Base-by-base conservation (phyloP, 2,329 filamentous ascomycete species). In the Botrytis byssoidea region DNA sequence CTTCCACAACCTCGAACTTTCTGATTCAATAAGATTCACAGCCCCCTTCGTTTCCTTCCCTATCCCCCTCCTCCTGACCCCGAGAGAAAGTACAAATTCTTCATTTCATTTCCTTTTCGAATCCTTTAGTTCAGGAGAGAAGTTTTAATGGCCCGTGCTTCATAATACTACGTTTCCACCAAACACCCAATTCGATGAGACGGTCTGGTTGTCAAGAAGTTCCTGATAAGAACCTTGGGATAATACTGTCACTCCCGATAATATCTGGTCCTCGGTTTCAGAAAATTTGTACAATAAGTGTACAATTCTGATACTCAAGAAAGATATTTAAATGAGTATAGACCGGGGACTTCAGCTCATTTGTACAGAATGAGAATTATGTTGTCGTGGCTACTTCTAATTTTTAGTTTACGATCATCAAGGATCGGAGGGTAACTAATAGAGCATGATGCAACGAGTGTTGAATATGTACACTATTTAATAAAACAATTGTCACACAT, bases 21-120 rank as follows among this genome's bases (percentile, higher is more conserved):
- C 25, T 51, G 25, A n/a, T 51, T n/a, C 22, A 51, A 51, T n/a
- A 12, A 51, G 48, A 7, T 51, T 51, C 48, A n/a, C 22, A 51
- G 7, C 3, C 4, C 25, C 48, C 48, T n/a, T 14, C 14, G 14
- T n/a, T n/a, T 6, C 0, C 10, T 51, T 51, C 12, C 48, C 10
- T 14, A 4, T n/a, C 25, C 48, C 4, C 4, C 25, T n/a, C 10
- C 25, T 4, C 22, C 4, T 14, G 2, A 14, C 0, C 10, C 22
- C 5, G 48, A 51, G 46, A 51, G 46, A 25, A 48, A 25, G 22
- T 12, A 48, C 46, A 51, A n/a, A 5, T 0, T n/a, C 22, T 51
- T 51, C 48, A 14, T 51, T 51, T 51, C 10, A n/a, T 51, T n/a
- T 51, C 1, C 0, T 12, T 14, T 48, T 14, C 22, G 22, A n/a